Base-by-base conservation (phyloP, 2,329 filamentous ascomycete genomes). In the Diaporthe amygdali region DNA sequence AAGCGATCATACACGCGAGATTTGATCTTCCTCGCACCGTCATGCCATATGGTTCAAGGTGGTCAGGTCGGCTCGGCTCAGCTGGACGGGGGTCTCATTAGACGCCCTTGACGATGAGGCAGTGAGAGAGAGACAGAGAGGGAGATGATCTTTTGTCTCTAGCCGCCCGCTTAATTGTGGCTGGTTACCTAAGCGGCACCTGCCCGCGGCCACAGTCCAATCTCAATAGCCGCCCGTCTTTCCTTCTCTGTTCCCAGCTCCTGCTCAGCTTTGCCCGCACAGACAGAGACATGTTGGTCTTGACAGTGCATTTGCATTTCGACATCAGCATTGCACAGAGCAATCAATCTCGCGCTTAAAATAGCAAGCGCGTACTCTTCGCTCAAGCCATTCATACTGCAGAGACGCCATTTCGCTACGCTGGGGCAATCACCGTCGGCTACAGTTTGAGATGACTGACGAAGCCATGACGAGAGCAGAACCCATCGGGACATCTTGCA, bases 171-270 rank as follows among this genome's bases (percentile, higher is more conserved):
- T 17, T 15, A 25, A 30, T 47, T 54, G 37, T 46, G 30, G 39
- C 22, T 66, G 44, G 61, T 71, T 71, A 71, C 61, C 22, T 66
- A 56, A 63, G 69, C 69, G 52, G 22, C 22, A 12, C 34, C n/a
- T 39, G 44, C 52, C 49, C 39, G 27, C 20, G 32, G 20, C 25
- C 37, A 34, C 37, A 32, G 14, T 27, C 52, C 25, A 68, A 68
- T 68, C 37, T 68, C 54, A 32, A 15, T 52, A 71, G 69, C 69
- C 69, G 69, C 69, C 69, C 69, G 37, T 12, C 59, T 17, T 54
- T 54, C 46, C 49, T 67, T 67, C 32, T n/a, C 34, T n/a, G n/a
- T 22, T 5, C 22, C 30, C 25, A 15, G 9, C 25, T 52, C 22
- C 7, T 41, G 20, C 41, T 64, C 34, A 25, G 22, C 32, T 30